Evolutionary conservation across 1,139 yeast species (phyloP).

Genomic region (Pichia cactophila): DNA sequence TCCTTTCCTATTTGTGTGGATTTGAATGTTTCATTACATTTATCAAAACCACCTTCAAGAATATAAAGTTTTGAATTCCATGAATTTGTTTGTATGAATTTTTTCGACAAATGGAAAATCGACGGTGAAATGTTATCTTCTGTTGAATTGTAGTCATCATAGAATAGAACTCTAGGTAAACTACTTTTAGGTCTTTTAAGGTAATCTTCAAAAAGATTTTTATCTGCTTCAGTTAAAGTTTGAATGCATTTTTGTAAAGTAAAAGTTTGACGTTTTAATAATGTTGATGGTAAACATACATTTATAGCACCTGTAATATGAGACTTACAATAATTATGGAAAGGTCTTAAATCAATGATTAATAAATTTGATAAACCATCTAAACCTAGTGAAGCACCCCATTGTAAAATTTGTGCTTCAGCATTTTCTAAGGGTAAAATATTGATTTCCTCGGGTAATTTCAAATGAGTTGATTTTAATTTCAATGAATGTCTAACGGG

Average conservation of each 20-base stretch:
- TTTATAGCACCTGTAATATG: slow-evolving; percentile 43
- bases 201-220: slow-evolving; percentile 26
- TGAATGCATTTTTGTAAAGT: slow-evolving; percentile 42
- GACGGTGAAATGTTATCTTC: slow-evolving; percentile 30
- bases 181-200: slow-evolving; percentile 20
- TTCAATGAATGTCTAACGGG: slow-evolving; percentile 16
- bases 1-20: slow-evolving; percentile 15
- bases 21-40: slow-evolving; percentile 22
- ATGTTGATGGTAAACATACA: slow-evolving; percentile 49
- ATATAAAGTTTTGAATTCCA: slow-evolving; percentile 33
- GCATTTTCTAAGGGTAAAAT: slow-evolving; percentile 16
- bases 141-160: slow-evolving; percentile 30
- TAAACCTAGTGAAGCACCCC: slow-evolving; percentile 16
- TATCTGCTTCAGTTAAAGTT: slow-evolving; percentile 40
- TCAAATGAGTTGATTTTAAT: slow-evolving; percentile 18
- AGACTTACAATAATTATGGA: slow-evolving; percentile 42
- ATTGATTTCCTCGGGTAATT: slow-evolving; percentile 20
- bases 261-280: slow-evolving; percentile 42
- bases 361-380: slow-evolving; percentile 29
- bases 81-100: slow-evolving; percentile 35
- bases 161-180: slow-evolving; percentile 33
- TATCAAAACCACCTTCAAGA: slow-evolving; percentile 31
- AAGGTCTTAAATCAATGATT: slow-evolving; percentile 44
- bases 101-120: slow-evolving; percentile 40
- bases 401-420: slow-evolving; percentile 12